Evolutionary conservation across 2,329 filamentous ascomycete genomes (phyloP).

Genomic region (Phyllosticta paracitricarpa): DNA sequence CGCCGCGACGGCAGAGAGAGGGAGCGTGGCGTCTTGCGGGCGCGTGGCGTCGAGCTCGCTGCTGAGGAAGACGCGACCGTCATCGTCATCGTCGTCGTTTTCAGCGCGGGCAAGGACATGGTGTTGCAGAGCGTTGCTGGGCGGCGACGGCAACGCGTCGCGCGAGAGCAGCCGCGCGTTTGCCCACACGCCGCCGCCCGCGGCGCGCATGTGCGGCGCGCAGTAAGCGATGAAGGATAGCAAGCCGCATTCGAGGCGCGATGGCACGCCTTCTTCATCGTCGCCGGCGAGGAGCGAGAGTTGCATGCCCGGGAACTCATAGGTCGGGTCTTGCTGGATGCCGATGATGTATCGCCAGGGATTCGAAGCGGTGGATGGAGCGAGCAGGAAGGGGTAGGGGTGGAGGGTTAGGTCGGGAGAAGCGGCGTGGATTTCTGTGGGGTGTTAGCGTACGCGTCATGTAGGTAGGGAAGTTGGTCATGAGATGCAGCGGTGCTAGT

Average conservation of each 20-base stretch:
- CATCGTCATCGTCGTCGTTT: background rate
- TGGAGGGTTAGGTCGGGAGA: background rate
- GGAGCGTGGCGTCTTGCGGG: background rate
- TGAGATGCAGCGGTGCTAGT: background rate
- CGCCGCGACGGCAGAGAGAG: conserved; percentile 2
- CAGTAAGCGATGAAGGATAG: background rate
- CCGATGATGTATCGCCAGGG: conserved; percentile 1
- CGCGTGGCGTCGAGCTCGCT: background rate
- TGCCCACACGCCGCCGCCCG: background rate
- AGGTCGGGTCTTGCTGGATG: background rate
- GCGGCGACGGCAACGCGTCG: background rate
- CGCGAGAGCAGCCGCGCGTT: conserved; percentile 7
- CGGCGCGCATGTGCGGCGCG: background rate
- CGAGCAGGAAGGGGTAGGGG: conserved; percentile 2
- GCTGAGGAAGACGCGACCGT: background rate
- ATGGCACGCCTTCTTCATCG: background rate
- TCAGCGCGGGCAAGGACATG: background rate
- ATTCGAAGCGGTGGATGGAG: background rate
- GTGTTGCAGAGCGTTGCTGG: background rate
- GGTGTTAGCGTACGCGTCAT: background rate
- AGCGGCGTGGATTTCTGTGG: conserved; percentile 7
- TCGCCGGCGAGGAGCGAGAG: background rate
- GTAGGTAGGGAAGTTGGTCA: background rate
- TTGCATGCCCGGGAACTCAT: background rate
- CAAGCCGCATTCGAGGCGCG: conserved; percentile 1